Conservation (phyloP, 2,329 filamentous ascomycete genomes). For the Fusarium bactridioides region DNA sequence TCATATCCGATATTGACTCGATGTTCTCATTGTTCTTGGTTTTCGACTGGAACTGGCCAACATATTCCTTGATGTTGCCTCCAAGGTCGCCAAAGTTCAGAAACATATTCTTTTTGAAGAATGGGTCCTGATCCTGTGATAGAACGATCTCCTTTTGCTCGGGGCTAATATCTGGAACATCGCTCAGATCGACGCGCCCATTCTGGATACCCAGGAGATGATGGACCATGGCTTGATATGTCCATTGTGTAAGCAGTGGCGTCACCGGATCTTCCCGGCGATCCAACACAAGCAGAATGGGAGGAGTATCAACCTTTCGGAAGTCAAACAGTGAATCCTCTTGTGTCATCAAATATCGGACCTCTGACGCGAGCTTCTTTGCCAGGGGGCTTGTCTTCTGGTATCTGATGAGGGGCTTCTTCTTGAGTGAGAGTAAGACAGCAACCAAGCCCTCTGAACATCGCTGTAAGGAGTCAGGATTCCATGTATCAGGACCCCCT, state of each 20-base stretch:
- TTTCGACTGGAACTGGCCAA: conserved; percentile 96
- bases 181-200: conserved; percentile 87
- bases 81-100: conserved; percentile 96
- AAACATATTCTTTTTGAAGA: conserved; percentile 99
- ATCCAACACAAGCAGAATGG: conserved; percentile 89
- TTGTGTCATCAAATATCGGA: conserved; percentile 91
- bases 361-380: conserved; percentile 92
- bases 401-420: conserved; percentile 94
- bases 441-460: conserved; percentile 88
- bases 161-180: conserved; percentile 82
- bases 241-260: conserved; percentile 95
- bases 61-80: conserved; percentile 97
- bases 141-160: conserved; percentile 94
- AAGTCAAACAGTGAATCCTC: conserved; percentile 98
- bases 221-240: conserved; percentile 99
- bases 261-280: conserved; percentile 94
- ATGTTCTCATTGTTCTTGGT: conserved; percentile 97
- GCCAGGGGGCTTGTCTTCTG: conserved; percentile 89
- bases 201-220: conserved; percentile 94
- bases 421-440: conserved; percentile 87
- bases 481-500: conserved; percentile 84
- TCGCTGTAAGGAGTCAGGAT: conserved; percentile 84
- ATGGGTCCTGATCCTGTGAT: conserved; percentile 96
- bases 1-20: conserved; percentile 98
- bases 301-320: conserved; percentile 90